Evolutionary conservation across 2,329 filamentous ascomycete species (phyloP).

Genomic region (Pseudogymnoascus sp.): DNA sequence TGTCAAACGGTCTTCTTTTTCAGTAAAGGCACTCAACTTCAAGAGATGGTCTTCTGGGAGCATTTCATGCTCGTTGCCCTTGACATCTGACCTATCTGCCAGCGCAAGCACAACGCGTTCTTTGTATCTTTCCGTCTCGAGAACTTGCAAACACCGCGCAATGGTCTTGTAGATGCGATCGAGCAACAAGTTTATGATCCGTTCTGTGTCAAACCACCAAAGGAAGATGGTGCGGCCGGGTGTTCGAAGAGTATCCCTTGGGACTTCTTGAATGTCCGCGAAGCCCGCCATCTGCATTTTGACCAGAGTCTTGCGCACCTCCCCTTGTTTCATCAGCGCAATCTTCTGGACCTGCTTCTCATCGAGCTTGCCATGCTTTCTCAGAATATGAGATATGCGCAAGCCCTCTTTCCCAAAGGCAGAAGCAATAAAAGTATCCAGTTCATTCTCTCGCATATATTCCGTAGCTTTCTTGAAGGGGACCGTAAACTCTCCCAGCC

Average conservation of each 20-base stretch:
- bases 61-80: conserved; percentile 73
- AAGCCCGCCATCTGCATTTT: conserved; percentile 80
- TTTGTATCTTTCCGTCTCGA: conserved; percentile 65
- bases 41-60: conserved; percentile 67
- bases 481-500: conserved; percentile 70
- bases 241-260: conserved; percentile 73
- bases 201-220: conserved; percentile 79
- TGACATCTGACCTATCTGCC: conserved; percentile 76
- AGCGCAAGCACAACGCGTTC: conserved; percentile 68
- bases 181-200: conserved; percentile 60
- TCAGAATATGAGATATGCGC: conserved; percentile 76
- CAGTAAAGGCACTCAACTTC: conserved; percentile 49
- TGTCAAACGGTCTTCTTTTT: conserved; percentile 64
- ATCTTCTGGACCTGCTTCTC: conserved; percentile 79
- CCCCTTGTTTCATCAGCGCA: conserved; percentile 74
- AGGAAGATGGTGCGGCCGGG: conserved; percentile 81
- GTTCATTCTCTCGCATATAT: conserved; percentile 63
- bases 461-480: conserved; percentile 69
- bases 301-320: conserved; percentile 76
- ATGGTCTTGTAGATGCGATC: conserved; percentile 86
- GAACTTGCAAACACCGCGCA: conserved; percentile 72
- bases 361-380: conserved; percentile 85
- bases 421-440: conserved; percentile 74
- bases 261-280: conserved; percentile 88
- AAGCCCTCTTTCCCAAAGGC: conserved; percentile 69